phyloP scores from a whole-genome alignment of 2,329 filamentous ascomycete genomes.

The Penicillium janthinellum region DNA sequence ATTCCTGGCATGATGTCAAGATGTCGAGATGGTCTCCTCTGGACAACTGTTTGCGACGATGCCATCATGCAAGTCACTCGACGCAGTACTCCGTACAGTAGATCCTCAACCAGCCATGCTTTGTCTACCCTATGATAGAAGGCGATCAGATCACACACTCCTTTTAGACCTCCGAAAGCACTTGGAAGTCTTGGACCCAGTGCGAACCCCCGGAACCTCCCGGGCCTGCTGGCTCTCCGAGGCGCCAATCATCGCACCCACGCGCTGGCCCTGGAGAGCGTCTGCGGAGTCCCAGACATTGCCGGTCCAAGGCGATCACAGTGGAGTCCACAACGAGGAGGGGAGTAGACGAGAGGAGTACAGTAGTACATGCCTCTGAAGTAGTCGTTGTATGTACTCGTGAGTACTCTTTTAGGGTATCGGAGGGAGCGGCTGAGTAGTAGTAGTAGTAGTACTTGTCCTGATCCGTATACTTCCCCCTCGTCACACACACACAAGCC shows the following conservation, averaged over 20 bases:
- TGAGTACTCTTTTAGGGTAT: neutral
- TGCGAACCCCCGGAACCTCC: conserved; percentile 20
- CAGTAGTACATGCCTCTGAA: neutral
- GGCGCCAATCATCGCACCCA: conserved; percentile 29
- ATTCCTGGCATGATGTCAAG: neutral
- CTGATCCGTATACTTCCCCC: conserved; percentile 6
- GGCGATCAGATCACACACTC: neutral
- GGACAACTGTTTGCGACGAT: neutral
- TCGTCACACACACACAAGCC: conserved; percentile 12
- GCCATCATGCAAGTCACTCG: neutral
- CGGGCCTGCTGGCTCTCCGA: conserved; percentile 21
- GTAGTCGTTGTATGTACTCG: neutral
- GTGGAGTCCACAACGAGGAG: conserved; percentile 4
- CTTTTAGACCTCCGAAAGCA: neutral
- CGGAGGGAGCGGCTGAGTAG: neutral
- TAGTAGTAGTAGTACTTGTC: neutral
- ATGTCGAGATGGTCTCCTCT: neutral
- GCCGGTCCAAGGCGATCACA: conserved; percentile 15
- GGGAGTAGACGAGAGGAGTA: neutral
- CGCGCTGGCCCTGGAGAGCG: conserved; percentile 20
- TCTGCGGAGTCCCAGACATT: conserved; percentile 24
- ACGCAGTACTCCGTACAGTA: neutral
- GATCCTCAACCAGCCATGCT: neutral
- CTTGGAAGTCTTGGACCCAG: neutral
- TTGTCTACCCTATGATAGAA: neutral